Evolutionary conservation across 352 stramenopile genomes (phyloP).

Genomic region (Aphanomyces cochlioides): DNA sequence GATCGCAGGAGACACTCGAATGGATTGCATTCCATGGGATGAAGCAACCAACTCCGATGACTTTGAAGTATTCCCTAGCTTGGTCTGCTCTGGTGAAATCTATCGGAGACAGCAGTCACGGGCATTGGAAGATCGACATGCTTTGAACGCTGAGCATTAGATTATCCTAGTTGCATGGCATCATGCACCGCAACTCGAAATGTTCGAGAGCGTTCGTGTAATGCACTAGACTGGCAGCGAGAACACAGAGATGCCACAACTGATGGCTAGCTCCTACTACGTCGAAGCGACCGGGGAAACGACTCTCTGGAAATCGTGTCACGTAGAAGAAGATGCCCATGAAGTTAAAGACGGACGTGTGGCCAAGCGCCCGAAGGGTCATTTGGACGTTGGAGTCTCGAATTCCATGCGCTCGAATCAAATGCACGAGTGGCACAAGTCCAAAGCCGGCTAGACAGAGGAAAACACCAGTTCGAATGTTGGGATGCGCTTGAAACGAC

Average conservation of each 20-base stretch:
- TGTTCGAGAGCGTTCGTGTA: slow-evolving; percentile 80
- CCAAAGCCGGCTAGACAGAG: slow-evolving; percentile 78
- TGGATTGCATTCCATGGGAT: too few species aligned
- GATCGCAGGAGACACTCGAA: too few species aligned
- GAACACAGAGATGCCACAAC: slow-evolving; percentile 84
- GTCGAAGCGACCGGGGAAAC: slow-evolving; percentile 81
- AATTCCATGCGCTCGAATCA: slow-evolving; percentile 69
- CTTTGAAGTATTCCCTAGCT: too few species aligned
- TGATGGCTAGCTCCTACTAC: slow-evolving; percentile 84
- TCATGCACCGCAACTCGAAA: slow-evolving; percentile 62
- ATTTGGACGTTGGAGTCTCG: slow-evolving; percentile 77
- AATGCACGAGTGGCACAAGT: slow-evolving; percentile 63
- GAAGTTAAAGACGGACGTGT: slow-evolving; percentile 76
- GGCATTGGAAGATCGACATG: too few species aligned
- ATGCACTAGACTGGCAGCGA: slow-evolving; percentile 75
- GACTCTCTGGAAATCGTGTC: slow-evolving; percentile 78
- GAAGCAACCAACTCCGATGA: too few species aligned
- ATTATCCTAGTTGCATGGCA: neutral
- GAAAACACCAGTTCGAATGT: slow-evolving; percentile 75
- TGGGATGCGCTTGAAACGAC: slow-evolving; percentile 67
- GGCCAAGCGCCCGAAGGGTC: slow-evolving; percentile 70
- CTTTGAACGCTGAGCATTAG: neutral
- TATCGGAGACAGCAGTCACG: too few species aligned
- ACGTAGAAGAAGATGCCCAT: slow-evolving; percentile 78
- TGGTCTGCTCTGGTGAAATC: too few species aligned